Base-by-base conservation (phyloP, 495 filamentous ascomycete species). In the Penicillium cosmopolitanum region DNA sequence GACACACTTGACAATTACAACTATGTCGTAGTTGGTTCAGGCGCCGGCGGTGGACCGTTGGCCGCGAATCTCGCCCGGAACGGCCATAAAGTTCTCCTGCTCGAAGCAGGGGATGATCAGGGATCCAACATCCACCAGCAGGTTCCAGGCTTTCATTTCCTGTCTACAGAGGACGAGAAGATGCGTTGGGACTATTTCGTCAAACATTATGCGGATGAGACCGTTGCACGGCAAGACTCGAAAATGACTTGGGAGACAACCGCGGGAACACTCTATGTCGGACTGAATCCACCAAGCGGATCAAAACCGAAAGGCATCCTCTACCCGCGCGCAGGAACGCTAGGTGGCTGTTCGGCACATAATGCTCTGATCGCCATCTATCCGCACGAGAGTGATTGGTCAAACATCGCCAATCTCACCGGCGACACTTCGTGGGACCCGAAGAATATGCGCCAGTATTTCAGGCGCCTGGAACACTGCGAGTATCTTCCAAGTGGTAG, bases 51-150 rank as follows among this genome's bases (percentile, higher is more conserved):
- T n/a, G 84, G 83, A 4, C 83, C 84, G 15, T 64, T 89, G 5
- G 85, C 85, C 0, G 76, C 77, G 12, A 77, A 82, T 8, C 80
- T 87, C 13, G 85, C 84, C 7, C 66, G 79, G 31, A 83, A 81
- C 19, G 84, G 83, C 13, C 80, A 81, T 62, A 81, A 73, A 43
- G 81, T 80, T 4, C 77, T 87, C 11, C 70, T 89, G 7, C 70
- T 89, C 52, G 85, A 89, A 61, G 82, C 86, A 2, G 86, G 86
- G 13, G 75, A 79, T 38, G 84, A 89, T 63, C 73, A 84, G 46
- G 79, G 78, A 10, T 68, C 74, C 15, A 66, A 58, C 35, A 28
- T 47, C 16, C 63, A 70, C 53, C 58, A 57, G 36, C 68, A 67
- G 66, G 61, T 77, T 25, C 75, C 77, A 5, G 73, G 66, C 3